phyloP scores from a whole-genome alignment of 2,329 filamentous ascomycete genomes.

The Pyrenophora tritici-repentis region DNA sequence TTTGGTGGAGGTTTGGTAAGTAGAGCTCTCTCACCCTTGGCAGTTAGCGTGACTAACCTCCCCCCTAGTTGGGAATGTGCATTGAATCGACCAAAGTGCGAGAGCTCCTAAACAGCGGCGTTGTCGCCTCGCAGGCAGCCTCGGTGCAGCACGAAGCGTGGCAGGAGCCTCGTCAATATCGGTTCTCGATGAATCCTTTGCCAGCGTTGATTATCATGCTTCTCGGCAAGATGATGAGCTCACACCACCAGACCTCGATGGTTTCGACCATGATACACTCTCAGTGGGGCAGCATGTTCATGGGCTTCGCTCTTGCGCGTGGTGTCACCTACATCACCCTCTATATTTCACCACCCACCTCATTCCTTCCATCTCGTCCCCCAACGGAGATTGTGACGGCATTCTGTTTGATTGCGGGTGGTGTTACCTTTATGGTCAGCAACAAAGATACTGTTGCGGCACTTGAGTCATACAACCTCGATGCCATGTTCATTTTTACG shows the following conservation, averaged over 20 bases:
- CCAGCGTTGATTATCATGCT: conserved; percentile 85
- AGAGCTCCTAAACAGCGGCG: conserved; percentile 63
- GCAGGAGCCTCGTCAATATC: conserved; percentile 68
- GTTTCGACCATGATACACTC: conserved; percentile 89
- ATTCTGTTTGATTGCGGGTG: conserved; percentile 86
- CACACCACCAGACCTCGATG: conserved; percentile 83
- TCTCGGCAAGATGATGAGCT: conserved; percentile 92
- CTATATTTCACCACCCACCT: conserved; percentile 80
- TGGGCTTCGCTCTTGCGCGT: conserved; percentile 79
- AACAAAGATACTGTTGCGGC: conserved; percentile 75
- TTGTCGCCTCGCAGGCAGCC: conserved; percentile 47
- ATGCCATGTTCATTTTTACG: conserved; percentile 94
- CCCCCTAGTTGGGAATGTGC: conserved; percentile 71
- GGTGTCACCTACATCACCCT: conserved; percentile 78
- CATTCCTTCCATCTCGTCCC: conserved; percentile 78
- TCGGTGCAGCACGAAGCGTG: conserved; percentile 51
- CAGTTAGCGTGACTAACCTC: conserved; percentile 29
- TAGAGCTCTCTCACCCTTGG: conserved; percentile 21
- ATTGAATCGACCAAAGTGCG: conserved; percentile 73
- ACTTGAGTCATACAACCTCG: conserved; percentile 77
- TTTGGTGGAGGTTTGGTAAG: conserved; percentile 86
- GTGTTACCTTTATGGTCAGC: conserved; percentile 90
- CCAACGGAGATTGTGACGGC: conserved; percentile 86
- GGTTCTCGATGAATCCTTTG: conserved; percentile 82
- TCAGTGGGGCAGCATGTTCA: conserved; percentile 87